These are phyloP conservation scores for Hypoxylon cercidicola DNA, from an alignment of 495 filamentous ascomycete species.

Conservation along the genomic window DNA sequence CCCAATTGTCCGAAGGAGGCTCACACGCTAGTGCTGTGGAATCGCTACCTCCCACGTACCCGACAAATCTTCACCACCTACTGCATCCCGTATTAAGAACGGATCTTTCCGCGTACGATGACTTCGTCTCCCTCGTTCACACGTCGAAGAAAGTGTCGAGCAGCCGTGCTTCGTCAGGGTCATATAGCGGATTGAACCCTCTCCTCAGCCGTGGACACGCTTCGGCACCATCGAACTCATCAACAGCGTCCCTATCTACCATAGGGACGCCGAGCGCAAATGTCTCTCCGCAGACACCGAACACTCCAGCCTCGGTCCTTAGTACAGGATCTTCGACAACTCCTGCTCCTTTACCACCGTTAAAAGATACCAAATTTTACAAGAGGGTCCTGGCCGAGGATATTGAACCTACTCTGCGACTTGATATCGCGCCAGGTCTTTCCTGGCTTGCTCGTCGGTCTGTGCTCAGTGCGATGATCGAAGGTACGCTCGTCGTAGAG, in stretches of 20 bases:
- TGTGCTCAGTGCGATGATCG: constrained; percentile 81
- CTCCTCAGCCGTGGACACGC: constrained; percentile 58
- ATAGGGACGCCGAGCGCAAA: constrained; percentile 48
- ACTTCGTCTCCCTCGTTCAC: constrained; percentile 82
- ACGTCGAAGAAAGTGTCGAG: constrained; percentile 66
- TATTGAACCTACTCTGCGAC: constrained; percentile 90
- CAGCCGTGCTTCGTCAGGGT: constrained; percentile 74
- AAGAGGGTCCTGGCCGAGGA: constrained; percentile 89
- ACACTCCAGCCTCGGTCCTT: constrained; percentile 59
- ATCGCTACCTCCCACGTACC: constrained; percentile 77
- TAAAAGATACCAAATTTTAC: constrained; percentile 94
- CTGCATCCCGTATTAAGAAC: constrained; percentile 83
- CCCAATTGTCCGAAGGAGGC: constrained; percentile 48
- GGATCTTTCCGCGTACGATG: constrained; percentile 81
- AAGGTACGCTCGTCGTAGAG: constrained; percentile 90
- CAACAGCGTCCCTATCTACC: constrained; percentile 56
- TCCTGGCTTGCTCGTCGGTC: constrained; percentile 91
- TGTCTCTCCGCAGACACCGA: constrained; percentile 61
- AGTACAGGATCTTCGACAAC: constrained; percentile 52
- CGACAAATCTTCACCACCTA: constrained; percentile 84
- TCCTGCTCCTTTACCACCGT: constrained; percentile 47
- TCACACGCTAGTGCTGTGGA: constrained; percentile 61
- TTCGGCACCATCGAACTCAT: constrained; percentile 55
- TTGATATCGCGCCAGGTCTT: constrained; percentile 89
- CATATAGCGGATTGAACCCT: constrained; percentile 69